Evolutionary conservation across 352 stramenopile species (phyloP).

Genomic region (Globisporangium canariense): DNA sequence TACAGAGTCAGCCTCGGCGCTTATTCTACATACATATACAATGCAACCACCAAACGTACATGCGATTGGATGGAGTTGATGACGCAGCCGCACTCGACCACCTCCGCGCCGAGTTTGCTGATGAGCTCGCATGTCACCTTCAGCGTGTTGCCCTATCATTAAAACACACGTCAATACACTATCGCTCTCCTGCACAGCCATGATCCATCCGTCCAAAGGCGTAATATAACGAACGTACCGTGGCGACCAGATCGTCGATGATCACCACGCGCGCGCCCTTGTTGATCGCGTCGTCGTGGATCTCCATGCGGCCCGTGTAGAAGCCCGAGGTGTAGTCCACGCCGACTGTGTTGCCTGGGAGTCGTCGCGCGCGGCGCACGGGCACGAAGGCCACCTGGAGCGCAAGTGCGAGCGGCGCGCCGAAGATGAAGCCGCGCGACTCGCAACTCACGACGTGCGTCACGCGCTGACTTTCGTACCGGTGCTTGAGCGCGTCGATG

Average conservation of each 20-base stretch:
- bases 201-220: neutral
- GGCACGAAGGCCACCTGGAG: conserved; percentile 67
- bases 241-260: conserved; percentile 79
- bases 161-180: neutral
- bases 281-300: conserved; percentile 78
- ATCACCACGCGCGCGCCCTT: conserved; percentile 66
- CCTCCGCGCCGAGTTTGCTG: conserved; percentile 56
- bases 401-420: conserved; percentile 64
- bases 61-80: conserved; percentile 55
- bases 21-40: neutral
- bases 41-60: conserved; percentile 21
- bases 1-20: neutral
- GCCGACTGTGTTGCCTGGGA: conserved; percentile 70
- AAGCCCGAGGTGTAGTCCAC: conserved; percentile 81
- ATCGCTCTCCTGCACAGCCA: neutral
- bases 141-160: conserved; percentile 63
- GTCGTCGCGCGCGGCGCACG: conserved; percentile 53
- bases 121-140: conserved; percentile 81
- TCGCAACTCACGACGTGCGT: conserved; percentile 82
- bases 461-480: conserved; percentile 56
- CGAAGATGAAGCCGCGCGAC: conserved; percentile 81
- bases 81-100: conserved; percentile 80
- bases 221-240: conserved; percentile 27
- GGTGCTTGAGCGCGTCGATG: conserved; percentile 64
- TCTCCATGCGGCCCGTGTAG: conserved; percentile 70